Evolutionary conservation across 1,284 basidiomycete species (phyloP).

Genomic region (Schizopora paradoxa): DNA sequence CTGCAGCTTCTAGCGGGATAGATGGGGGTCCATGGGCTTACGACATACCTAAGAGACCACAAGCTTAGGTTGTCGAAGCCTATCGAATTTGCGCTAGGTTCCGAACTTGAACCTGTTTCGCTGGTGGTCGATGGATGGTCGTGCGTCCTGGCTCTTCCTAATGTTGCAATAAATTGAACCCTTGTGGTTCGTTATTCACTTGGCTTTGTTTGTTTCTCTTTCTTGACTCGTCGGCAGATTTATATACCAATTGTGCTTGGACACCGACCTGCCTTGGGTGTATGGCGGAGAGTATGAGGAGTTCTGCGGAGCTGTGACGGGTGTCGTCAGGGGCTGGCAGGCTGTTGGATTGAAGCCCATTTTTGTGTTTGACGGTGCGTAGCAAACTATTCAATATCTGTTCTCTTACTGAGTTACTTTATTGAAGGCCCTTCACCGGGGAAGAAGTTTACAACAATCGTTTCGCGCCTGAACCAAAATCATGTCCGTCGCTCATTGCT

Average conservation of each 20-base stretch:
- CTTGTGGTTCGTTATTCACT: slow-evolving; percentile 16
- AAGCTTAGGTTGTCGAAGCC: slow-evolving; percentile 53
- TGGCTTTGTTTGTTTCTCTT: slow-evolving; percentile 11
- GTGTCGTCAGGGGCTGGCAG: slow-evolving; percentile 66
- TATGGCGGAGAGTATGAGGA: slow-evolving; percentile 79
- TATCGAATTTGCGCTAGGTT: slow-evolving; percentile 32
- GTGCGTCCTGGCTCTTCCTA: slow-evolving; percentile 47
- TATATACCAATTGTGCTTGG: slow-evolving; percentile 67
- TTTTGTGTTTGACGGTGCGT: slow-evolving; percentile 90
- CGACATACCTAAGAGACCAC: slow-evolving; percentile 75
- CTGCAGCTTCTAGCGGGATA: neutral
- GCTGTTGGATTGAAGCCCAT: slow-evolving; percentile 67
- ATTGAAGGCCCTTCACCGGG: slow-evolving; percentile 61
- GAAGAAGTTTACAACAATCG: slow-evolving; percentile 68
- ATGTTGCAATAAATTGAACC: slow-evolving; percentile 1
- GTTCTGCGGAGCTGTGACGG: slow-evolving; percentile 48
- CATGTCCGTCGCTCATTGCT: slow-evolving; percentile 61
- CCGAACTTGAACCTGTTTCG: slow-evolving; percentile 15
- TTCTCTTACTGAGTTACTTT: slow-evolving; percentile 7
- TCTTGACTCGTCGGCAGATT: slow-evolving; percentile 45
- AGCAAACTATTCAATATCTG: neutral
- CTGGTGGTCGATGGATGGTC: slow-evolving; percentile 86
- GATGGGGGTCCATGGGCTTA: slow-evolving; percentile 82
- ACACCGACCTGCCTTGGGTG: slow-evolving; percentile 70
- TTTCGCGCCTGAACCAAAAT: slow-evolving; percentile 54